phyloP scores from a whole-genome alignment of 2,329 filamentous ascomycete species.

The Cercospora sesami region DNA sequence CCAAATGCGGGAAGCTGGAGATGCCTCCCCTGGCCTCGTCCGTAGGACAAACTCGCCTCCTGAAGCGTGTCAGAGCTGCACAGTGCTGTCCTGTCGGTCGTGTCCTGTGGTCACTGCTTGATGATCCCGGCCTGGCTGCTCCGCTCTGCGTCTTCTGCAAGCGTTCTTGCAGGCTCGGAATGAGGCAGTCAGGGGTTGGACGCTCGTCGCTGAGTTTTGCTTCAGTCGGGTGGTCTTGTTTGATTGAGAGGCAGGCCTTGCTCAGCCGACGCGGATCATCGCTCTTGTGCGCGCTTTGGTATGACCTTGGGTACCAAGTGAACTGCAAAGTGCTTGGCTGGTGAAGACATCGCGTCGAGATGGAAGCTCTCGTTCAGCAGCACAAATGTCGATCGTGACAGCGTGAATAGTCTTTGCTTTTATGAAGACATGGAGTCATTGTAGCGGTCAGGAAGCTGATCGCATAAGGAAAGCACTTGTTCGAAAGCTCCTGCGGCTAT shows the following conservation, averaged over 20 bases:
- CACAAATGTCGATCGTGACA: background rate
- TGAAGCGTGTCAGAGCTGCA: background rate
- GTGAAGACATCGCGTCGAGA: background rate
- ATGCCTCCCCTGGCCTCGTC: background rate
- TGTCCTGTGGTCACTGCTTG: background rate
- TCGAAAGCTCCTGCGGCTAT: conserved; percentile 12
- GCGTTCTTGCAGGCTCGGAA: background rate
- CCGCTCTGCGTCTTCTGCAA: background rate
- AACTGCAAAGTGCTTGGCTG: background rate
- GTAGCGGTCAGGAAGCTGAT: background rate
- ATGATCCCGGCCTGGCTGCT: background rate
- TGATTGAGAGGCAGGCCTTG: background rate
- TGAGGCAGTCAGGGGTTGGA: background rate
- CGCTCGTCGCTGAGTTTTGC: background rate
- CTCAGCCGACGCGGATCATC: background rate
- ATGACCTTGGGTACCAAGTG: conserved; percentile 1
- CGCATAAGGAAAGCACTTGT: conserved; percentile 2
- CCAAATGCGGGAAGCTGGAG: background rate
- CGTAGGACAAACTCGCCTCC: background rate
- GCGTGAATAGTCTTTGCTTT: background rate
- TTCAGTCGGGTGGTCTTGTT: background rate
- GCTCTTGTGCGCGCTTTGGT: background rate
- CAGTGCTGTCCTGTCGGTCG: background rate
- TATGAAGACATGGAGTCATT: background rate
- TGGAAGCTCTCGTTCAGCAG: background rate